These are phyloP conservation scores for Podospora pseudopauciseta DNA, from an alignment of 495 filamentous ascomycete genomes.

Conservation along the genomic window DNA sequence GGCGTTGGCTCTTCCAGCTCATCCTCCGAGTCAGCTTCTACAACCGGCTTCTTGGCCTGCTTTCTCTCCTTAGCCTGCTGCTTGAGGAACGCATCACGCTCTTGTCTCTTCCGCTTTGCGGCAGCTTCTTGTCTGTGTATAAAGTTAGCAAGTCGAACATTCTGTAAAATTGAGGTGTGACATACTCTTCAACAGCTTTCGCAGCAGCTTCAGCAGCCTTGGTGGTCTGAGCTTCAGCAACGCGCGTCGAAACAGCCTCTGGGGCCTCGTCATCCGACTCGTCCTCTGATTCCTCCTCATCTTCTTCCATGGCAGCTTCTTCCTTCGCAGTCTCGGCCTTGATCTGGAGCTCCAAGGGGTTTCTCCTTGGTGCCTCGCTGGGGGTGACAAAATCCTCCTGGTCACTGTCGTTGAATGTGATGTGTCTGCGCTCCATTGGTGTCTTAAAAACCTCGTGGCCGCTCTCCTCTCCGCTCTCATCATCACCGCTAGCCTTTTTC, in stretches of 20 bases:
- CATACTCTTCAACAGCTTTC: constrained; percentile 44
- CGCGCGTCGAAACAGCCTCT: constrained; percentile 43
- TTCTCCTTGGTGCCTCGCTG: constrained; percentile 29
- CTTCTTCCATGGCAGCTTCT: constrained; percentile 30
- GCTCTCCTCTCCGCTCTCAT: constrained; percentile 18
- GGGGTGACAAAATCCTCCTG: constrained; percentile 35
- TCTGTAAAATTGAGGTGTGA: not conserved
- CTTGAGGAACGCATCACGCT: constrained; percentile 44
- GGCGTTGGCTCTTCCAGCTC: constrained; percentile 21
- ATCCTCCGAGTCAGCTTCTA: constrained; percentile 14
- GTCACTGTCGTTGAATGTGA: constrained; percentile 33
- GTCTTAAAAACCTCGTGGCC: constrained; percentile 29
- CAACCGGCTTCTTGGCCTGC: constrained; percentile 17
- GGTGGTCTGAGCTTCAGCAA: constrained; percentile 32
- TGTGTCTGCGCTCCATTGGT: constrained; percentile 25
- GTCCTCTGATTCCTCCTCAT: constrained; percentile 36
- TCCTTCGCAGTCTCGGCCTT: constrained; percentile 11
- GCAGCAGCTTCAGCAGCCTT: constrained; percentile 37
- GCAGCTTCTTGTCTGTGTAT: constrained; percentile 37
- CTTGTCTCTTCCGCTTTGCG: constrained; percentile 45
- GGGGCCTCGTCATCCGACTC: constrained; percentile 45
- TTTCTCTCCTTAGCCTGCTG: constrained; percentile 44
- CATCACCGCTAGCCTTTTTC: constrained; percentile 6
- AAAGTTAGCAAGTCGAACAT: constrained; percentile 11
- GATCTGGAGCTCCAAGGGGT: constrained; percentile 25